phyloP scores from a whole-genome alignment of 2,329 filamentous ascomycete genomes.

The Teratosphaeria nubilosa region DNA sequence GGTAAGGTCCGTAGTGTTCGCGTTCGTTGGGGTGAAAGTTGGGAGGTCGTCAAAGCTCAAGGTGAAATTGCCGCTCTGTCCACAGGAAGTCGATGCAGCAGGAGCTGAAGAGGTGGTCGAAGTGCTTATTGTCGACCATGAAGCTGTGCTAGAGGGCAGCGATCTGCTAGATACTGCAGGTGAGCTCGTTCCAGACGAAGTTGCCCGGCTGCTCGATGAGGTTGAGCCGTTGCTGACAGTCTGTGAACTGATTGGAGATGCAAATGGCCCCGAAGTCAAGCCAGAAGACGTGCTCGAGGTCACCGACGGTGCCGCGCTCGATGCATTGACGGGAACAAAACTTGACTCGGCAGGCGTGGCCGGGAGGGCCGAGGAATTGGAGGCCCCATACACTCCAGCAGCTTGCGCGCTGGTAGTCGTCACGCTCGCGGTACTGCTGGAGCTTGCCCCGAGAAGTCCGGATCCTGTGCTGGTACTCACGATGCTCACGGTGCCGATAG shows the following conservation, averaged over 20 bases:
- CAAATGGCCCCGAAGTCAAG: not conserved
- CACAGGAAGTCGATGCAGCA: conserved; percentile 20
- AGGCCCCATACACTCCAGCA: not conserved
- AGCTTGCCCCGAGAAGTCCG: not conserved
- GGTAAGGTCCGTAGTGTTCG: conserved; percentile 23
- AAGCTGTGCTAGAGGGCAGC: not conserved
- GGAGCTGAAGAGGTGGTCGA: not conserved
- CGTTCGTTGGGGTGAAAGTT: conserved; percentile 21
- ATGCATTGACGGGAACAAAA: not conserved
- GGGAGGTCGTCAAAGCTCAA: conserved; percentile 27
- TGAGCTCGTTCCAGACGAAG: not conserved
- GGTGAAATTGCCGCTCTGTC: conserved; percentile 37
- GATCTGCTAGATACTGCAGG: not conserved
- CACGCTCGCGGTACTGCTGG: not conserved
- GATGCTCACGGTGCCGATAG: not conserved
- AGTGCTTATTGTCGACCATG: not conserved
- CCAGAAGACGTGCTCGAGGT: conserved; percentile 3
- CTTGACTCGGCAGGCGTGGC: not conserved
- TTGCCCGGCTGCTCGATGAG: not conserved
- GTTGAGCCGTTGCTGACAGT: not conserved
- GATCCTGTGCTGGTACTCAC: not conserved
- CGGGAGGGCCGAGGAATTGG: not conserved
- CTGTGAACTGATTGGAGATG: not conserved
- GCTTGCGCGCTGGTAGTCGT: not conserved
- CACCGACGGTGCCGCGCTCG: conserved; percentile 2